Evolutionary conservation across 2,329 filamentous ascomycete genomes (phyloP).

Genomic region (Chlorencoelia australis): DNA sequence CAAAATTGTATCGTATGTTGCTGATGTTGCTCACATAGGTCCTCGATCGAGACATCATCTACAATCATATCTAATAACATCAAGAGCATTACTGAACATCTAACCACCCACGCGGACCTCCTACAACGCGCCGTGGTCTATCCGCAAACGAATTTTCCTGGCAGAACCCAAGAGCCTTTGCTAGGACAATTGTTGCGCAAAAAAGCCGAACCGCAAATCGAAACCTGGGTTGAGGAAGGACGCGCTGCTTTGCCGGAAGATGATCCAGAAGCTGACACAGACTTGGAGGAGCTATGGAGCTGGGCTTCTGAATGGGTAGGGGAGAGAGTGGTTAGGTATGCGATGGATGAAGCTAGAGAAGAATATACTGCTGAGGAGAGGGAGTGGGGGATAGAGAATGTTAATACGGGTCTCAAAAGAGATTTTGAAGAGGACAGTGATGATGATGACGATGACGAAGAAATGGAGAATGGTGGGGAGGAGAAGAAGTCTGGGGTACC

Average conservation of each 20-base stretch:
- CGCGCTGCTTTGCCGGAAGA: slow-evolving; percentile 32
- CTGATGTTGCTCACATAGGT: slow-evolving; percentile 34
- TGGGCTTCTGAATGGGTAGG: slow-evolving; percentile 32
- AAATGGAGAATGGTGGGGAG: slow-evolving; percentile 40
- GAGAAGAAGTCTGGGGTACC: slow-evolving; percentile 15
- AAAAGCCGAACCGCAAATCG: slow-evolving; percentile 70
- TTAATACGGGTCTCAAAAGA: slow-evolving; percentile 59
- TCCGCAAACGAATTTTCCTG: slow-evolving; percentile 66
- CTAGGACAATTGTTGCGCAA: slow-evolving; percentile 67
- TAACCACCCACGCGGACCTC: slow-evolving; percentile 55
- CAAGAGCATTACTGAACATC: slow-evolving; percentile 52
- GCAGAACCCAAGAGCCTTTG: slow-evolving; percentile 54
- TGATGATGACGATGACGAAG: slow-evolving; percentile 42
- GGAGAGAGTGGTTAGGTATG: slow-evolving; percentile 33
- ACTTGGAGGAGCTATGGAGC: slow-evolving; percentile 49
- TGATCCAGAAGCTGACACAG: slow-evolving; percentile 27
- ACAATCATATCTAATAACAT: slow-evolving; percentile 64
- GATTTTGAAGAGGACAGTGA: slow-evolving; percentile 37
- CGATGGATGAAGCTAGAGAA: slow-evolving; percentile 42
- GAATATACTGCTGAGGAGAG: slow-evolving; percentile 65
- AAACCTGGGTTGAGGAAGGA: slow-evolving; percentile 60
- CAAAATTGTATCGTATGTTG: background rate
- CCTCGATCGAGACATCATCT: slow-evolving; percentile 62
- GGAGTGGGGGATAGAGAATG: slow-evolving; percentile 53
- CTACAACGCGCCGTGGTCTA: slow-evolving; percentile 63